These are phyloP conservation scores for Cladosporium sp. DNA, from an alignment of 2,329 filamentous ascomycete genomes.

Conservation along the genomic window DNA sequence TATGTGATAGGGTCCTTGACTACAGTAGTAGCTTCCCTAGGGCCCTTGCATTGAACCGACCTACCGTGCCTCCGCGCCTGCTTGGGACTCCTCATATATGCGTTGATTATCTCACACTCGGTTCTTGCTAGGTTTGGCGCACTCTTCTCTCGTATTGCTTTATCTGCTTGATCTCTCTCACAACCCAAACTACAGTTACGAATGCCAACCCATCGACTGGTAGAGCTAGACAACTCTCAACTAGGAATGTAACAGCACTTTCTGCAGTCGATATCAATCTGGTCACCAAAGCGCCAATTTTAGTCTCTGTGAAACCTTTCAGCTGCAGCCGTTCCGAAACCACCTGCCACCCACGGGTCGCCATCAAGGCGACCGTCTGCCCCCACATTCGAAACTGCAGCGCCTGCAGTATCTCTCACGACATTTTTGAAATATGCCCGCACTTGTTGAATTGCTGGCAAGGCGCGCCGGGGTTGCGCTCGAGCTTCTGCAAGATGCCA, in stretches of 20 bases:
- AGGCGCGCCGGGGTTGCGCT: slow-evolving; percentile 30
- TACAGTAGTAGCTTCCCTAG: slow-evolving; percentile 8
- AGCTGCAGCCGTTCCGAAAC: slow-evolving; percentile 4
- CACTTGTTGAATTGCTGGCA: slow-evolving; percentile 31
- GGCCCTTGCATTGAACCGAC: slow-evolving; percentile 19
- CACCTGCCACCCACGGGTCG: slow-evolving; percentile 12
- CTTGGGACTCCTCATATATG: slow-evolving; percentile 18
- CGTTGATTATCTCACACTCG: slow-evolving; percentile 10
- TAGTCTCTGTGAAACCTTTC: slow-evolving; percentile 7
- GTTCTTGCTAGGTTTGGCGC: slow-evolving; percentile 3
- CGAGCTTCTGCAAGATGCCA: slow-evolving; percentile 22
- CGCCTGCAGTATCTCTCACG: neutral
- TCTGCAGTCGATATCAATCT: neutral
- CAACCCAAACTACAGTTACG: neutral
- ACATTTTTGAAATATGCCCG: slow-evolving; percentile 29
- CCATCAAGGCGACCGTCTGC: slow-evolving; percentile 12
- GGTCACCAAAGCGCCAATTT: slow-evolving; percentile 9
- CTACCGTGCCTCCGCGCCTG: slow-evolving; percentile 17
- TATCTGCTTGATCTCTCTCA: neutral
- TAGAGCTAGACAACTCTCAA: neutral
- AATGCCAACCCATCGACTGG: neutral
- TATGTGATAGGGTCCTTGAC: slow-evolving; percentile 18
- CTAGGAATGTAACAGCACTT: slow-evolving; percentile 2
- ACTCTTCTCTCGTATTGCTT: neutral
- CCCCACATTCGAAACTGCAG: neutral